A percentile compares a stretch with the other conserved stretches of the same genome.
Conservation (phyloP, 331 rosid species). For the Acacia concinna region DNA sequence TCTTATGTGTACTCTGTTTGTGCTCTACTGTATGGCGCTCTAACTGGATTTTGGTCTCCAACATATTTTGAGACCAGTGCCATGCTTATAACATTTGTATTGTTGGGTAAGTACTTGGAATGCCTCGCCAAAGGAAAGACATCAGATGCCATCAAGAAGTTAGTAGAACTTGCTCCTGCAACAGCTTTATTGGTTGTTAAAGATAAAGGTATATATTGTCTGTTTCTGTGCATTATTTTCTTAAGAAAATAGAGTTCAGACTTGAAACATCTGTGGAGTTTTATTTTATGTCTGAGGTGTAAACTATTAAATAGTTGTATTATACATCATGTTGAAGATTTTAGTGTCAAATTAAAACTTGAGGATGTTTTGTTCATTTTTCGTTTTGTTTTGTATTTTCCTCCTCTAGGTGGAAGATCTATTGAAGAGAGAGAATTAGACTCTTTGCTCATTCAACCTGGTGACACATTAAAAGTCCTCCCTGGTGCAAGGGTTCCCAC, state of each 20-base stretch:
- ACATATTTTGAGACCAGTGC: slow-evolving; percentile 93
- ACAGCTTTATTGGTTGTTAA: slow-evolving; percentile 65
- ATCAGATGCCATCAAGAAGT: slow-evolving; percentile 90
- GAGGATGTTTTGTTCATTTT: background rate
- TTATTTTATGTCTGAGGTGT: background rate
- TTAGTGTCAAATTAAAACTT: slow-evolving; percentile 28
- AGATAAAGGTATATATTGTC: slow-evolving; percentile 58
- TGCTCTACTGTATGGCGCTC: slow-evolving; percentile 84
- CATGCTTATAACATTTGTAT: slow-evolving; percentile 90
- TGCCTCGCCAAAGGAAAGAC: slow-evolving; percentile 93
- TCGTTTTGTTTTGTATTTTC: background rate
- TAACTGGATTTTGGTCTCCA: slow-evolving; percentile 90
- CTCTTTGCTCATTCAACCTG: slow-evolving; percentile 71
- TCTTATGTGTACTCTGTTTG: slow-evolving; percentile 83
- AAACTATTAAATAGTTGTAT: background rate
- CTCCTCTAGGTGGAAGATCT: slow-evolving; percentile 54
- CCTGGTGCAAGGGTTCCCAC: slow-evolving; percentile 89
- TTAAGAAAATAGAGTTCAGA: background rate
- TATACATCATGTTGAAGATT: slow-evolving; percentile 11
- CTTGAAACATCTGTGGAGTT: background rate
- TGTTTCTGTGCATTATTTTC: slow-evolving; percentile 16
- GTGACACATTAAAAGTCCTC: slow-evolving; percentile 76
- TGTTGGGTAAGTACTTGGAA: slow-evolving; percentile 85
- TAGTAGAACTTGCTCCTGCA: slow-evolving; percentile 87
- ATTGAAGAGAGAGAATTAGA: slow-evolving; percentile 80